These are phyloP conservation scores for Claviceps citrina DNA, from an alignment of 2,329 filamentous ascomycete species.

Conservation along the genomic window DNA sequence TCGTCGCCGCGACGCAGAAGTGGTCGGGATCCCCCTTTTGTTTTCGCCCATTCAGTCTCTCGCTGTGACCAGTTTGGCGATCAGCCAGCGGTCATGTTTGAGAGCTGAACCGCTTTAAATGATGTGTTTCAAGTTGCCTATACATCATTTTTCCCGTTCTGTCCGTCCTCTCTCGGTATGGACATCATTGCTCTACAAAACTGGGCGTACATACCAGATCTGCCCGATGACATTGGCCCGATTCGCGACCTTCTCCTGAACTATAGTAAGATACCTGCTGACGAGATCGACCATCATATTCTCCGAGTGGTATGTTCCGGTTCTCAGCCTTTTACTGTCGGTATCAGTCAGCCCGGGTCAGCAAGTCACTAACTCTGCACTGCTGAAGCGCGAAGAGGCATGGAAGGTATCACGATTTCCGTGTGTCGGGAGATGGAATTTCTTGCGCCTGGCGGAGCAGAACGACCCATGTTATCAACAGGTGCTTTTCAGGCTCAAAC, in stretches of 20 bases:
- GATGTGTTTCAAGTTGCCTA: too few species aligned
- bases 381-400: conserved; percentile 26
- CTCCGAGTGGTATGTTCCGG: conserved; percentile 15
- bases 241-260: conserved; percentile 21
- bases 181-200: conserved; percentile 20
- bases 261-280: conserved; percentile 23
- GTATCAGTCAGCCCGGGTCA: background rate
- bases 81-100: too few species aligned
- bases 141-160: too few species aligned
- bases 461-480: conserved; percentile 27
- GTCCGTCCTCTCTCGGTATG: conserved; percentile 12
- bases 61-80: too few species aligned
- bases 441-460: conserved; percentile 27
- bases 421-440: conserved; percentile 35
- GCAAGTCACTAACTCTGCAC: background rate
- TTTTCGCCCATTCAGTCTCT: too few species aligned
- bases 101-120: too few species aligned
- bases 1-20: too few species aligned
- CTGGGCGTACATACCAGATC: conserved; percentile 23
- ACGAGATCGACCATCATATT: conserved; percentile 22
- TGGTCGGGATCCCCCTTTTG: too few species aligned
- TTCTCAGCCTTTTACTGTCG: background rate
- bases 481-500: conserved; percentile 26
- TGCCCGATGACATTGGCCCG: conserved; percentile 22
- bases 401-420: conserved; percentile 30